Percentiles rank a stretch among this genome's conserved stretches.
Conservation (phyloP, 805 yeast genomes). For the Candida incommunis region DNA sequence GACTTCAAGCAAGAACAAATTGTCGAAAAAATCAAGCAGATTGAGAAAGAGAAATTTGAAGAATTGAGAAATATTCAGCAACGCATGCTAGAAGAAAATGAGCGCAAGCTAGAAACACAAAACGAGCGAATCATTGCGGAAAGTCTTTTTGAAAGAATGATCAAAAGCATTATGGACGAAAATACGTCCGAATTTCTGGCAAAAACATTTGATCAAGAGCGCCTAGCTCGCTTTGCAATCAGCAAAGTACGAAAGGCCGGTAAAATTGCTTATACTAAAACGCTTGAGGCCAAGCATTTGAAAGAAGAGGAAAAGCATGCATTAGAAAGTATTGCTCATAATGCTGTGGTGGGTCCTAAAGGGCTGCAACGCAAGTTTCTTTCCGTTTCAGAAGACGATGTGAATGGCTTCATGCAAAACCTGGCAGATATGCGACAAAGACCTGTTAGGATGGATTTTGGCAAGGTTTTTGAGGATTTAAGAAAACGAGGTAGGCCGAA, state of each 20-base stretch:
- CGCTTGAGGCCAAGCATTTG: constrained; percentile 14
- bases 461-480: constrained; percentile 23
- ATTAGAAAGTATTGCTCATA: no score
- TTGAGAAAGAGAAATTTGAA: not conserved
- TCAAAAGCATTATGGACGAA: constrained; percentile 29
- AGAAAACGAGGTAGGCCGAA: constrained; percentile 8
- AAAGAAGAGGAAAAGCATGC: constrained; percentile 21
- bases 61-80: not conserved
- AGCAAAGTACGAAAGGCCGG: constrained; percentile 22
- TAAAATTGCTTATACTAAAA: not conserved
- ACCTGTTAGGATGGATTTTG: constrained; percentile 24
- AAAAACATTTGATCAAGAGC: constrained; percentile 21
- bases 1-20: not conserved
- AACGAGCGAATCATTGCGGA: constrained; percentile 18
- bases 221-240: constrained; percentile 22
- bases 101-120: constrained; percentile 2
- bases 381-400: not conserved
- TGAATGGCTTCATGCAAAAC: not conserved
- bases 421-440: not conserved
- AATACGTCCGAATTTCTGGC: constrained; percentile 23
- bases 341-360: no score
- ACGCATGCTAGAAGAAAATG: constrained; percentile 12
- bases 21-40: not conserved
- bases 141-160: constrained; percentile 34
- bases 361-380: no score